Percentiles rank a stretch among this genome's conserved stretches.
Conservation (phyloP, 257 asterid species). For the Striga asiatica region DNA sequence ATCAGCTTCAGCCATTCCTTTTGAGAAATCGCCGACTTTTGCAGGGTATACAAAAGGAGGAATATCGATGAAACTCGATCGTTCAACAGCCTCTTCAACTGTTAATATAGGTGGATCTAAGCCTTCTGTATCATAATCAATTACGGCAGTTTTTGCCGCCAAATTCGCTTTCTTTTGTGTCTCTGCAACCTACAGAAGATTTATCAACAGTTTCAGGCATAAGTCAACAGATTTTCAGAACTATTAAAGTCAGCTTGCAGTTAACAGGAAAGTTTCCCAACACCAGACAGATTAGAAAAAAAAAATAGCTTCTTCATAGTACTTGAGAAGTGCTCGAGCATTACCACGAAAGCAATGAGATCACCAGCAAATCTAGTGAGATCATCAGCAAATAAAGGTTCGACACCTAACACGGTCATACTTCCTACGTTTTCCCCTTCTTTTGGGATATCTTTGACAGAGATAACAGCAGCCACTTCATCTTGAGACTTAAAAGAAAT, state of each 20-base stretch:
- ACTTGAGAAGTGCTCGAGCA: background rate
- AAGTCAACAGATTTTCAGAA: too few relatives aligned
- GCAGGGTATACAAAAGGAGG: constrained; percentile 30
- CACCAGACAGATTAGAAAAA: too few relatives aligned
- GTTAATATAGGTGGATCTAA: constrained; percentile 54
- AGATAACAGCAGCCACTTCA: constrained; percentile 22
- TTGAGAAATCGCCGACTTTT: constrained; percentile 47
- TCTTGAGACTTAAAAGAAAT: constrained; percentile 23
- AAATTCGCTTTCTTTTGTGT: constrained; percentile 53
- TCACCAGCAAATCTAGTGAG: constrained; percentile 49
- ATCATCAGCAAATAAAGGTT: constrained; percentile 47
- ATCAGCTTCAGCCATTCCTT: constrained; percentile 71
- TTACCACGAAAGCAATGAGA: constrained; percentile 51
- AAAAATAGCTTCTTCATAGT: background rate
- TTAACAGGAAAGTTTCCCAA: too few relatives aligned
- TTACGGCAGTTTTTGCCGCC: constrained; percentile 38
- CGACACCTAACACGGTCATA: constrained; percentile 24
- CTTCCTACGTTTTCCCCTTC: constrained; percentile 48
- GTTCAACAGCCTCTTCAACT: constrained; percentile 59
- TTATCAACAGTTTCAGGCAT: too few relatives aligned
- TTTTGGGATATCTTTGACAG: constrained; percentile 48
- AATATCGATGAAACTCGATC: constrained; percentile 44
- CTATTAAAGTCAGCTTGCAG: too few relatives aligned
- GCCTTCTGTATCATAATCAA: constrained; percentile 35
- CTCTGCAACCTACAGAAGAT: constrained; percentile 45